A percentile compares a stretch with the other conserved stretches of the same genome.
These are phyloP conservation scores for Podaxis sp. DNA, from an alignment of 768 basidiomycete genomes.

Conservation along the genomic window DNA sequence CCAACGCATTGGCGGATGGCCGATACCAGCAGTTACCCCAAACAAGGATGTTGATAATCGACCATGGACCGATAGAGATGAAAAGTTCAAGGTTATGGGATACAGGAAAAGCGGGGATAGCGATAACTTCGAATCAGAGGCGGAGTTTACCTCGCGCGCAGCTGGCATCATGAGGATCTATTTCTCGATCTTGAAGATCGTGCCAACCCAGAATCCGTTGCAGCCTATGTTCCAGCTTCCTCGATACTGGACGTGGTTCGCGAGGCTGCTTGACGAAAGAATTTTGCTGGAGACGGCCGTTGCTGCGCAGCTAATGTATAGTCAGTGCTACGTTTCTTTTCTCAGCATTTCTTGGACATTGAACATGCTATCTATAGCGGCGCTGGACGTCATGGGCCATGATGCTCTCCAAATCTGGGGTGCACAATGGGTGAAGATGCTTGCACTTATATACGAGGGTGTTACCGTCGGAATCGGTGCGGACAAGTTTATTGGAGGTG, in stretches of 20 bases:
- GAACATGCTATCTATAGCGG: conserved; percentile 38
- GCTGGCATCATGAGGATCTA: conserved; percentile 85
- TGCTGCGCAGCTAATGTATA: conserved; percentile 64
- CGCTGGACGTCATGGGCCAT: conserved; percentile 64
- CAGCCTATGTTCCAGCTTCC: conserved; percentile 55
- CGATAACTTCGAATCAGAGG: conserved; percentile 46
- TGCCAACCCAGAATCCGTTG: conserved; percentile 36
- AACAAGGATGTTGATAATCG: conserved; percentile 43
- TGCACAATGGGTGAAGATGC: conserved; percentile 72
- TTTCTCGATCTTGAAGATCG: conserved; percentile 60
- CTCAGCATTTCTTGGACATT: conserved; percentile 5
- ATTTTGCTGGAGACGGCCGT: conserved; percentile 51
- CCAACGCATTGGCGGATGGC: conserved; percentile 87
- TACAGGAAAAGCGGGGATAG: conserved; percentile 37
- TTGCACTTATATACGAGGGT: conserved; percentile 61
- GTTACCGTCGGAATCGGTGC: conserved; percentile 40
- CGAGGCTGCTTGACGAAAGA: conserved; percentile 52
- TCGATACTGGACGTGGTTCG: conserved; percentile 70
- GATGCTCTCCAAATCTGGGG: conserved; percentile 65
- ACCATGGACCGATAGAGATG: conserved; percentile 36
- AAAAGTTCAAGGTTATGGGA: conserved; percentile 50
- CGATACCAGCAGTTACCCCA: conserved; percentile 63
- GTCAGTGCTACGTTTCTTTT: conserved; percentile 34
- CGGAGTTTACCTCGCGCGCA: conserved; percentile 65
- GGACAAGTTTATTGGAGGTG: conserved; percentile 12